Conservation (phyloP, 2,329 filamentous ascomycete genomes). For the Torrubiellomyces zombiae region DNA sequence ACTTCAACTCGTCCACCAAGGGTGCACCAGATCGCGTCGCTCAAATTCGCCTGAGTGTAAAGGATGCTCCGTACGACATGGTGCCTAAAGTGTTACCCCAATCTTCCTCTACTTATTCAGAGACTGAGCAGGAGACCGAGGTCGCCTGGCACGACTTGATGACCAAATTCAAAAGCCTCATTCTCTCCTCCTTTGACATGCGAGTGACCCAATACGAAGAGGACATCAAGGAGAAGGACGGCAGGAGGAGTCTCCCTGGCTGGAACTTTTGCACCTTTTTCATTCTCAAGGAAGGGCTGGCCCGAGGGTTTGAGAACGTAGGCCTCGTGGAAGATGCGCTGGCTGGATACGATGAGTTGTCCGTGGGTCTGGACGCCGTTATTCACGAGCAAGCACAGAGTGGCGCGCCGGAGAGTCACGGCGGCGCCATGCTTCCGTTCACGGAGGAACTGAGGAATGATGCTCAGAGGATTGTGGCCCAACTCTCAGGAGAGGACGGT, state of each 20-base stretch:
- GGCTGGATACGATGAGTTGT: conserved; percentile 87
- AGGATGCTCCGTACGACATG: conserved; percentile 49
- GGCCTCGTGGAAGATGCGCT: conserved; percentile 90
- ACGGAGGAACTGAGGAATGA: conserved; percentile 56
- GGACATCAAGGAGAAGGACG: conserved; percentile 87
- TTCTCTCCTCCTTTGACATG: conserved; percentile 77
- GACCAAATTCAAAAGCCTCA: conserved; percentile 70
- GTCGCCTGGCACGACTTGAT: conserved; percentile 74
- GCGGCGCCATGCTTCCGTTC: conserved; percentile 52
- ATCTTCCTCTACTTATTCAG: conserved; percentile 46
- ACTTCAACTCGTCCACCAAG: conserved; percentile 69
- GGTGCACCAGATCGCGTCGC: conserved; percentile 59
- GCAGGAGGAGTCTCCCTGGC: conserved; percentile 69
- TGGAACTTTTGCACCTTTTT: conserved; percentile 99
- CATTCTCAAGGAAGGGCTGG: conserved; percentile 87
- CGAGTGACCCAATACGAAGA: conserved; percentile 92
- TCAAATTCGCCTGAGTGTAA: conserved; percentile 66
- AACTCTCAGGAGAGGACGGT: conserved; percentile 13
- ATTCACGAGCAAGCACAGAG: conserved; percentile 54
- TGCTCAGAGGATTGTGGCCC: conserved; percentile 34
- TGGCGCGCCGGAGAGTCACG: conserved; percentile 45
- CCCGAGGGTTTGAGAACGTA: conserved; percentile 87
- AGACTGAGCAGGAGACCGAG: conserved; percentile 62
- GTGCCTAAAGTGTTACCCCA: conserved; percentile 46
- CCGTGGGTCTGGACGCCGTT: conserved; percentile 68